Percentiles rank a stretch among this genome's conserved stretches.
These are phyloP conservation scores for Eremochloa ophiuroides DNA, from an alignment of 176 grass and related monocot genomes.

Conservation along the genomic window DNA sequence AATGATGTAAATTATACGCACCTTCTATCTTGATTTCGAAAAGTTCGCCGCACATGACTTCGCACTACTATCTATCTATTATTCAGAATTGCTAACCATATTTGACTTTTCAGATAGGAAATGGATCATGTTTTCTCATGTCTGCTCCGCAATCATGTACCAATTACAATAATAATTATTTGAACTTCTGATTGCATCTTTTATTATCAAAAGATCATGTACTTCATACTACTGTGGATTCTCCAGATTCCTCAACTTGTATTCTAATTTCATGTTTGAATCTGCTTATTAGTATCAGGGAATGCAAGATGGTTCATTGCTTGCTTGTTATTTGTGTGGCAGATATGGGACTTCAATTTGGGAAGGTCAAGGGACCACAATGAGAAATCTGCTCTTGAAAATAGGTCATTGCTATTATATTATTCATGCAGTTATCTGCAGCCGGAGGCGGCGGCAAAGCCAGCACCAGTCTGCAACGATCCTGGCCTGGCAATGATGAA, in stretches of 20 bases:
- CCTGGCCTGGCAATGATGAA: too few species aligned
- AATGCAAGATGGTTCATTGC: not conserved
- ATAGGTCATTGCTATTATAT: too few species aligned
- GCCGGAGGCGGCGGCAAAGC: too few species aligned
- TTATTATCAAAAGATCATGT: not conserved
- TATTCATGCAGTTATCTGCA: too few species aligned
- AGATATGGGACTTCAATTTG: conserved; percentile 88
- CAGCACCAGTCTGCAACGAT: too few species aligned
- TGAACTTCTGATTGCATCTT: not conserved
- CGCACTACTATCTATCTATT: not conserved
- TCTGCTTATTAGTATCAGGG: not conserved
- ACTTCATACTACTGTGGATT: not conserved
- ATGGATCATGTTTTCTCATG: not conserved
- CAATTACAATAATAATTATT: not conserved
- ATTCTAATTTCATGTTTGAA: conserved; percentile 1
- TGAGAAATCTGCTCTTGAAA: conserved; percentile 52
- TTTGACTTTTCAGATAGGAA: conserved; percentile 25
- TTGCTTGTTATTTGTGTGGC: conserved; percentile 23
- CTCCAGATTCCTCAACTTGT: not conserved
- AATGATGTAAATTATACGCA: conserved; percentile 8
- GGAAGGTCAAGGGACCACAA: conserved; percentile 59
- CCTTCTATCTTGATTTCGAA: conserved; percentile 24
- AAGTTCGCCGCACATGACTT: conserved; percentile 11
- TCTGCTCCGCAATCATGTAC: not conserved
- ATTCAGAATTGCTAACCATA: not conserved